Base-by-base conservation (phyloP, 805 yeast genomes). In the Candida ulmi region DNA sequence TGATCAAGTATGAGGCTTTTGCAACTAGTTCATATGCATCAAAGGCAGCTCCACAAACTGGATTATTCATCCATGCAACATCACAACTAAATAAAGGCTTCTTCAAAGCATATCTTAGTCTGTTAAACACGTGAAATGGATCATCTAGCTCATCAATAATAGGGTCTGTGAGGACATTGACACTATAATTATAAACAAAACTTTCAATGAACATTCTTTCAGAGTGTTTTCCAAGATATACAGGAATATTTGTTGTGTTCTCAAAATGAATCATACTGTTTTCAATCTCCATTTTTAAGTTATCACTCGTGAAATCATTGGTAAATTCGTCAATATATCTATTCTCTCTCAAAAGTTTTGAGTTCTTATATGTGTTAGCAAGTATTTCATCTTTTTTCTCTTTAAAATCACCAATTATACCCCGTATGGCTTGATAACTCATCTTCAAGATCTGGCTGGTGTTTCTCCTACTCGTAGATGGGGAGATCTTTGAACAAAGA, bases 51-150 rank as follows among this genome's bases (percentile, higher is more conserved):
- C 72, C 72, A 9, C 63, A 42, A 1, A 66, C 61, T 0, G 72
- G 72, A 41, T 66, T 64, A 40, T 66, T 66, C 68, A 66, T 63
- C 70, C 70, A 66, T n/a, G 50, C 48, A n/a, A 60, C 62, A 12
- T 56, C 59, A 43, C 65, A 57, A 21, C 58, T 52, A 43, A 61
- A 66, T 4, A 70, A 41, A 12, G 70, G 72, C 2, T 52, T 44
- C 25, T 60, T 58, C 36, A 66, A 53, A 19, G 52, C 47, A 12
- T 57, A 52, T 38, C 58, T 57, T 35, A 59, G 57, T 3, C 61
- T 58, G 29, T 47, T 48, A 42, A 63, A 71, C 19, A 69, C 55
- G 4, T 51, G 54, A 46, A 63, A 70, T 4, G 78, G 78, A 18
- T 68, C 60, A 1, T 75, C 73, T 11, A 71, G 38, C 1, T 53